Evolutionary conservation across 129 eudicot species (phyloP), one percentile per base, ranked within the genome.

Genomic region (Escallonia herrerae): DNA sequence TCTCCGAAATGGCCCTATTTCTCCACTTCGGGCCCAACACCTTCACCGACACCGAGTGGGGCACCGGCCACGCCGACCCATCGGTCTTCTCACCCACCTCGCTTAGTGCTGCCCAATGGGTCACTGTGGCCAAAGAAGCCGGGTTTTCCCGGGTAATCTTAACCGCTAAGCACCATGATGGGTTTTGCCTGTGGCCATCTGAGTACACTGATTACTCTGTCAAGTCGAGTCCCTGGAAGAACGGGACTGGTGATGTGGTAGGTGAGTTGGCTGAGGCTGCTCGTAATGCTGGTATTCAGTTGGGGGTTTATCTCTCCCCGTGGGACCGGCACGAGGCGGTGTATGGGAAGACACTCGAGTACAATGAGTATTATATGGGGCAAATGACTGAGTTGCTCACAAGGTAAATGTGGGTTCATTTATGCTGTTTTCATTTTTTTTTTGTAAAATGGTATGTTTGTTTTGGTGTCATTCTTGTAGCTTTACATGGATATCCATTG

Each of bases 11-110:
- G 93, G 89, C 96, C 41, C 74, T 93, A 33, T 93, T 93, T 77
- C 77, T 93, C 74, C 98, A 93, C 75, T 88, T 93, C 61, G 96
- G 98, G n/a, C 72, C 89, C 83, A 93, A 93, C 84, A 93, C 98
- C 41, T 93, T 85, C 77, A 93, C 89, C 8, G 83, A 83, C 78
- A 52, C 89, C 37, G 96, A 93, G 56, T 86, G 96, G 96, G 96
- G 96, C 40, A 48, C 91, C 44, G 95, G 98, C 39, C 87, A 80
- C 15, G 87, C 77, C 5, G 80, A 80, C 68, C 97, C 97, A 3
- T 78, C 87, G 3, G 64, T 83, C 48, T 88, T 87, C 81, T 66
- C 78, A 64, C 98, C 98, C 7, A 60, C 75, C 13, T 37, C 57
- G 2, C 64, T 91, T 1, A 79, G 83, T 55, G 85, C 87, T 4